Percentiles rank a stretch among this genome's conserved stretches.
These are phyloP conservation scores for Suillus sp. DNA, from an alignment of 768 basidiomycete genomes.

Conservation along the genomic window DNA sequence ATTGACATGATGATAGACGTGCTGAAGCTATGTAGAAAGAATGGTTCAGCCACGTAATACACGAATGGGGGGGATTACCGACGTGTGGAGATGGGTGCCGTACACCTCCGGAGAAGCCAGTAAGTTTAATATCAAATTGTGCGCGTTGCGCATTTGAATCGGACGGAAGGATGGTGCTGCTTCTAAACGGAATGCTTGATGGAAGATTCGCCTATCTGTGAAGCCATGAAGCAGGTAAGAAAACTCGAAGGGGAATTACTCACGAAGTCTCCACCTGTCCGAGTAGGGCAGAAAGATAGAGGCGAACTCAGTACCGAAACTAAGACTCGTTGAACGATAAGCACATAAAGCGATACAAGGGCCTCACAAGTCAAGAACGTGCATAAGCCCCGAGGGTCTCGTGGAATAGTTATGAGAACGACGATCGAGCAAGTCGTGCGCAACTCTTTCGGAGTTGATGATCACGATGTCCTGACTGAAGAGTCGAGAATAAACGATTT, in stretches of 20 bases:
- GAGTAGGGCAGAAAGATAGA: conserved; percentile 31
- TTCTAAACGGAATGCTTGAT: conserved; percentile 37
- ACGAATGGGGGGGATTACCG: background rate
- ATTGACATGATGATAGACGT: conserved; percentile 26
- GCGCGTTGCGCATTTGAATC: conserved; percentile 35
- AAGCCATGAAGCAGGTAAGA: background rate
- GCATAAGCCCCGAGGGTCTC: conserved; percentile 21
- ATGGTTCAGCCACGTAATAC: conserved; percentile 1
- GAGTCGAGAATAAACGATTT: conserved; percentile 26
- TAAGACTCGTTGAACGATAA: conserved; percentile 9
- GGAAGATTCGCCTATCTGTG: conserved; percentile 32
- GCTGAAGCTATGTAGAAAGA: conserved; percentile 18
- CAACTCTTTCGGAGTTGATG: conserved; percentile 29
- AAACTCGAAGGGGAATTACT: background rate
- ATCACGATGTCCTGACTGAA: conserved; percentile 28
- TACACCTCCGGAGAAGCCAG: conserved; percentile 25
- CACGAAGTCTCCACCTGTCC: conserved; percentile 29
- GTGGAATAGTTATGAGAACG: conserved; percentile 28
- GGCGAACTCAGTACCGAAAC: conserved; percentile 28
- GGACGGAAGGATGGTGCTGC: conserved; percentile 33
- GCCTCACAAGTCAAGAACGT: conserved; percentile 24
- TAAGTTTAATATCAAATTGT: conserved; percentile 32
- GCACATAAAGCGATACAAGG: background rate
- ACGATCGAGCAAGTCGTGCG: conserved; percentile 26
- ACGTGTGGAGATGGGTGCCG: conserved; percentile 27